These are phyloP conservation scores for Cyberlindnera sargentensis DNA, from an alignment of 805 yeast genomes.

Conservation along the genomic window DNA sequence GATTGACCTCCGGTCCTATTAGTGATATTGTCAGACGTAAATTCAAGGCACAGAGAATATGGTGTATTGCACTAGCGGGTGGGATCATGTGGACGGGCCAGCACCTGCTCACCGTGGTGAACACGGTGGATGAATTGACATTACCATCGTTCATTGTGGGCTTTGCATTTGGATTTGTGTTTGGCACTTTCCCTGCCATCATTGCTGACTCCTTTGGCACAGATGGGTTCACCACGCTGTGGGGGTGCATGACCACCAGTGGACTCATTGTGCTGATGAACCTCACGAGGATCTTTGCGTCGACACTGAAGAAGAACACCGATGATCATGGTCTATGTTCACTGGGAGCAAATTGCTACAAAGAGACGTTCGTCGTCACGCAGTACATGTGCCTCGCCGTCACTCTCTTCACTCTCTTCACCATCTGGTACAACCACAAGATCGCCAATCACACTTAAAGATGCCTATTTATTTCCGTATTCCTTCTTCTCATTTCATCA, in stretches of 20 bases:
- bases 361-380: slow-evolving; percentile 31
- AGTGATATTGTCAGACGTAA: slow-evolving; percentile 53
- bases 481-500: too few relatives aligned
- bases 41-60: slow-evolving; percentile 49
- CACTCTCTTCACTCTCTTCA: slow-evolving; percentile 6
- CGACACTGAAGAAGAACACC: slow-evolving; percentile 40
- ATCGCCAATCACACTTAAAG: not conserved
- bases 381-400: slow-evolving; percentile 9
- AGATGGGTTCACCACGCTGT: slow-evolving; percentile 58
- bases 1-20: slow-evolving; percentile 56
- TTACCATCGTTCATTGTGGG: slow-evolving; percentile 53
- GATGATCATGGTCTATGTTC: slow-evolving; percentile 36
- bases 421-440: slow-evolving; percentile 14
- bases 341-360: slow-evolving; percentile 42
- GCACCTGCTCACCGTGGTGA: slow-evolving; percentile 26
- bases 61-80: slow-evolving; percentile 49
- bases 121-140: slow-evolving; percentile 36
- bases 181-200: slow-evolving; percentile 71
- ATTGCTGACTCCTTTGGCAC: slow-evolving; percentile 71
- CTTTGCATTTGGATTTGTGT: slow-evolving; percentile 58
- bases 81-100: slow-evolving; percentile 32
- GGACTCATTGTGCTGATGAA: slow-evolving; percentile 49
- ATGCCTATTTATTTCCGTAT: not conserved
- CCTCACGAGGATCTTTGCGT: slow-evolving; percentile 51
- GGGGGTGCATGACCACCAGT: slow-evolving; percentile 74